Evolutionary conservation across 192 early-diverging fungal species (phyloP), one percentile per base, ranked within the genome.

Genomic region (Coemansia sp.): DNA sequence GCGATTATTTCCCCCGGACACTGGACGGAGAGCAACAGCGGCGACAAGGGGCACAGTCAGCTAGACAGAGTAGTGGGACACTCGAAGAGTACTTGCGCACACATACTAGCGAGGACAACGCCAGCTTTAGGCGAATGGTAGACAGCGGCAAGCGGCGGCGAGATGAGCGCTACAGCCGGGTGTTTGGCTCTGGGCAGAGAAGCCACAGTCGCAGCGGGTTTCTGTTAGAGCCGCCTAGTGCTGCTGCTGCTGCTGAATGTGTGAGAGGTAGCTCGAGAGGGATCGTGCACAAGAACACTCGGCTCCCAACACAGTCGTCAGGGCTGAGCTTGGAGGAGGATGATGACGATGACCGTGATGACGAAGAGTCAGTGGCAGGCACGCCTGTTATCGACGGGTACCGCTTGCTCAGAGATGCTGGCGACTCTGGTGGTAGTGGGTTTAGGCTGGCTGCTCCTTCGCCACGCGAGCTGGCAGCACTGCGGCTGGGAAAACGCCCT

Each of bases 371-470:
- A 3, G 73, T 55, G 41, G 47, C 58, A 11, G 33, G 39, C 39
- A 83, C 81, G 20, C 76, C 81, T 10, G 67, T 67, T 33, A 75
- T 83, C 44, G 52, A 49, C 66, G 76, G 81, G 1, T 78, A 78
- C 73, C 68, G 55, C 33, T 55, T 83, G 72, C 63, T 83, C 13
- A 62, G 46, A 27, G 64, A 67, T 3, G 66, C 75, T 5, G 47
- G 9, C 2, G 40, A 3, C 9, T 11, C 18, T 13, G 60, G 47
- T 5, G 1, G n/a, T 13, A 15, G 39, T 22, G 72, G 75, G 40
- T 82, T 77, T 55, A 50, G 5, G 34, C 71, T 82, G 20, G 61
- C 39, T 24, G 69, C 75, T 9, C 39, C 61, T 3, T 53, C 75
- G 2, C 69, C 68, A 5, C 64, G 80, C 9, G 80, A 82, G 43